These are phyloP conservation scores for Scheffersomyces insectosa DNA, from an alignment of 1,139 yeast species.

Conservation along the genomic window DNA sequence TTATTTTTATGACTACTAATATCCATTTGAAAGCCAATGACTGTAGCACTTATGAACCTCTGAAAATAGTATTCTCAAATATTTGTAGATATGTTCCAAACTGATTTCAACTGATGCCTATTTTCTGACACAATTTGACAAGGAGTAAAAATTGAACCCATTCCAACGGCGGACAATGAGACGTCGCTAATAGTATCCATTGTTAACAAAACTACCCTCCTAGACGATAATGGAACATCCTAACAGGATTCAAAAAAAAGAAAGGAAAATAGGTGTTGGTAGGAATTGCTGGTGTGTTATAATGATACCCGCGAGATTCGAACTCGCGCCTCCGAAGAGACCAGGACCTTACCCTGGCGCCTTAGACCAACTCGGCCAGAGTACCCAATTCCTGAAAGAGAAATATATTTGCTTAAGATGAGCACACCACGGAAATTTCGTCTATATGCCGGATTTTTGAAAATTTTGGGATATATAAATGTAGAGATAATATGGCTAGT, in stretches of 20 bases:
- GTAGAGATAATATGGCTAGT: too few species aligned
- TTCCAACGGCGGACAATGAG: background rate
- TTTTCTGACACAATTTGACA: background rate
- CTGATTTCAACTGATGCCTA: background rate
- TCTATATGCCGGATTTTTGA: too few species aligned
- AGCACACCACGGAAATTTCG: too few species aligned
- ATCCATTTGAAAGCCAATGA: too few species aligned
- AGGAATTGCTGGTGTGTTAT: slow-evolving; percentile 23
- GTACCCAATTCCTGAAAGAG: slow-evolving; percentile 38
- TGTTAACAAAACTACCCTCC: background rate
- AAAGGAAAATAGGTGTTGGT: slow-evolving; percentile 13
- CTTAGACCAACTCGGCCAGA: slow-evolving; percentile 53
- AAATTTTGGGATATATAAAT: too few species aligned
- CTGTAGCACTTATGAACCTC: too few species aligned
- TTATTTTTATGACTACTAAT: too few species aligned
- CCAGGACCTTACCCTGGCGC: slow-evolving; percentile 57
- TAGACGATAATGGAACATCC: background rate
- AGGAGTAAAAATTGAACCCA: slow-evolving; percentile 1
- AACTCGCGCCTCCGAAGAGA: slow-evolving; percentile 61
- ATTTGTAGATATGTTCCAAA: too few species aligned
- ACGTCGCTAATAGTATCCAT: background rate
- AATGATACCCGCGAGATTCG: slow-evolving; percentile 56
- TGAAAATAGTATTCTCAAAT: too few species aligned
- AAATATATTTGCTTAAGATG: too few species aligned
- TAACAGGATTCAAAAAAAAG: slow-evolving; percentile 5